Evolutionary conservation across 331 rosid species (phyloP).

Genomic region (Quercus lobata): DNA sequence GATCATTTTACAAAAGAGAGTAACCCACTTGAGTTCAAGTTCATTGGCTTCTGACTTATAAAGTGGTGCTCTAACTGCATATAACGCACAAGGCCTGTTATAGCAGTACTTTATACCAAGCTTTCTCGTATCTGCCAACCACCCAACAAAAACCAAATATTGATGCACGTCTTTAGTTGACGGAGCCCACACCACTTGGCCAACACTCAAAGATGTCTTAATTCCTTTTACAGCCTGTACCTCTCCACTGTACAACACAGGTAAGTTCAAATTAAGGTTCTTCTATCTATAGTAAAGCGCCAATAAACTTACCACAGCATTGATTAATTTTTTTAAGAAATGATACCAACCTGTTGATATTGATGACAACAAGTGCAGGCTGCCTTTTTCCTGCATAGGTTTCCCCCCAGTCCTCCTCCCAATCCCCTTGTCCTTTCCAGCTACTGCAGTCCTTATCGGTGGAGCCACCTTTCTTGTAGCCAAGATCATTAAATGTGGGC

Average conservation of each 20-base stretch:
- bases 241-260: constrained; percentile 60
- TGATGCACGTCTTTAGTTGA: constrained; percentile 39
- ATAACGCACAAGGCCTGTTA: constrained; percentile 84
- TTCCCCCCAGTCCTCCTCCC: constrained; percentile 97
- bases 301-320: not conserved
- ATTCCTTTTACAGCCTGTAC: constrained; percentile 69
- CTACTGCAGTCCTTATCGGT: constrained; percentile 51
- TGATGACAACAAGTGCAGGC: constrained; percentile 79
- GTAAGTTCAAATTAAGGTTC: constrained; percentile 9
- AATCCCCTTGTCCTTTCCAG: constrained; percentile 95
- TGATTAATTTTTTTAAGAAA: not conserved
- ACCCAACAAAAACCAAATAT: constrained; percentile 87
- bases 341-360: constrained; percentile 49
- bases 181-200: constrained; percentile 97
- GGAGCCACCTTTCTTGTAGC: constrained; percentile 57
- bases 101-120: constrained; percentile 90
- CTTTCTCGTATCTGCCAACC: constrained; percentile 75
- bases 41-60: constrained; percentile 43
- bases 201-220: constrained; percentile 70
- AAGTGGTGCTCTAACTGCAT: constrained; percentile 51
- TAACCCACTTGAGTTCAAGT: constrained; percentile 54
- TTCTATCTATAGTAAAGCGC: not conserved
- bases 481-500: constrained; percentile 65
- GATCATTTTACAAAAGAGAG: constrained; percentile 19
- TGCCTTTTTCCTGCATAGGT: constrained; percentile 88